These are phyloP conservation scores for Penicillium glabrum DNA, from an alignment of 2,329 filamentous ascomycete genomes.

Conservation along the genomic window DNA sequence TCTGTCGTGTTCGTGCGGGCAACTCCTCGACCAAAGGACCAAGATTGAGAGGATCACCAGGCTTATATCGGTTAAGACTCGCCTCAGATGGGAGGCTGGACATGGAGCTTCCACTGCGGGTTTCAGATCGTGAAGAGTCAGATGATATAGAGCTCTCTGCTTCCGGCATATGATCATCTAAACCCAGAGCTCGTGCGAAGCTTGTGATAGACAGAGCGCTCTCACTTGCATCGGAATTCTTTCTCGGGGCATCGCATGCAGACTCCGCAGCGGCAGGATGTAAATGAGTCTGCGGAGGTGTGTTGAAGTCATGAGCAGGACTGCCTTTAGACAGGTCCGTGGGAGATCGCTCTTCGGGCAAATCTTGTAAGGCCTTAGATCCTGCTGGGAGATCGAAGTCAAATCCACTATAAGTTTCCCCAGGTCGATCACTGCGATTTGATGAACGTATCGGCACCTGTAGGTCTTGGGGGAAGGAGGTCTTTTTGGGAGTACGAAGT, in stretches of 20 bases:
- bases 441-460: constrained; percentile 23
- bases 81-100: constrained; percentile 56
- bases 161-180: constrained; percentile 64
- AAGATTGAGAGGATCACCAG: constrained; percentile 42
- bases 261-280: constrained; percentile 22
- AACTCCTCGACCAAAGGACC: constrained; percentile 59
- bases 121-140: constrained; percentile 61
- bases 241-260: constrained; percentile 15
- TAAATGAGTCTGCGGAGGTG: constrained; percentile 15
- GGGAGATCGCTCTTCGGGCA: constrained; percentile 16
- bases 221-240: constrained; percentile 32
- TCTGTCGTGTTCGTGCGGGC: constrained; percentile 32
- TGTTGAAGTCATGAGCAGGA: constrained; percentile 23
- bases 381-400: constrained; percentile 28
- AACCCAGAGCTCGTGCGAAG: constrained; percentile 39
- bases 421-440: constrained; percentile 18
- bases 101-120: constrained; percentile 61
- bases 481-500: constrained; percentile 21
- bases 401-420: constrained; percentile 28
- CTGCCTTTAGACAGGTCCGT: constrained; percentile 9
- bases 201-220: constrained; percentile 38
- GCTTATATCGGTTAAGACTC: constrained; percentile 31
- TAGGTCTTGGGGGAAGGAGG: constrained; percentile 24
- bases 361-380: constrained; percentile 21
- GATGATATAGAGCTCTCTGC: constrained; percentile 66